Conservation (phyloP, 495 filamentous ascomycete species). For the Aspergillus nanangensis region DNA sequence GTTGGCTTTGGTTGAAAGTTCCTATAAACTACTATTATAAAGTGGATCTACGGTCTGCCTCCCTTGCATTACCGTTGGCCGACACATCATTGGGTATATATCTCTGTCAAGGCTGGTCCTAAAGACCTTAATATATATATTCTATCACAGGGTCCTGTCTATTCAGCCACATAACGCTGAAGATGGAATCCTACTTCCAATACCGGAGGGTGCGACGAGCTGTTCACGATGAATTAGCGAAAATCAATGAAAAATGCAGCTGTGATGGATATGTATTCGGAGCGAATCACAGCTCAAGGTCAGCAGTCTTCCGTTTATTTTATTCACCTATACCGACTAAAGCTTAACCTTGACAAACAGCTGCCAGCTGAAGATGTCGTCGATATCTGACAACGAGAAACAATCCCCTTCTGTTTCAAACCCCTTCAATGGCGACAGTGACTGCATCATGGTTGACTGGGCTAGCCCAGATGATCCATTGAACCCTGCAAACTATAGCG, state of each 20-base stretch:
- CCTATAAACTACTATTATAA: too few species aligned
- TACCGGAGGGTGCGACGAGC: slow-evolving; percentile 7
- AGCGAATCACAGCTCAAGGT: background rate
- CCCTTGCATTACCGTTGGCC: too few species aligned
- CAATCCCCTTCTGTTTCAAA: background rate
- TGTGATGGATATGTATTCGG: background rate
- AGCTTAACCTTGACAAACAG: background rate
- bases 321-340: background rate
- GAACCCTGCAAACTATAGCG: slow-evolving; percentile 52
- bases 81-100: too few species aligned
- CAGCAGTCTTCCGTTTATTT: background rate
- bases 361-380: too few species aligned
- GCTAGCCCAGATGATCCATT: slow-evolving; percentile 45
- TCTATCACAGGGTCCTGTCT: too few species aligned
- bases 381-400: too few species aligned
- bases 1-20: too few species aligned
- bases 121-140: too few species aligned
- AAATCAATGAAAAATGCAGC: background rate
- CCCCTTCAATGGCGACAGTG: background rate
- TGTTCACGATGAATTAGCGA: slow-evolving; percentile 1
- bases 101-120: too few species aligned
- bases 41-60: too few species aligned
- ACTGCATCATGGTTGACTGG: slow-evolving; percentile 23
- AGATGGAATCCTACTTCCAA: slow-evolving; percentile 15
- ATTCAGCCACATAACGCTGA: too few species aligned